Evolutionary conservation across 306 rosid species (phyloP).

Genomic region (Lotus japonicus): DNA sequence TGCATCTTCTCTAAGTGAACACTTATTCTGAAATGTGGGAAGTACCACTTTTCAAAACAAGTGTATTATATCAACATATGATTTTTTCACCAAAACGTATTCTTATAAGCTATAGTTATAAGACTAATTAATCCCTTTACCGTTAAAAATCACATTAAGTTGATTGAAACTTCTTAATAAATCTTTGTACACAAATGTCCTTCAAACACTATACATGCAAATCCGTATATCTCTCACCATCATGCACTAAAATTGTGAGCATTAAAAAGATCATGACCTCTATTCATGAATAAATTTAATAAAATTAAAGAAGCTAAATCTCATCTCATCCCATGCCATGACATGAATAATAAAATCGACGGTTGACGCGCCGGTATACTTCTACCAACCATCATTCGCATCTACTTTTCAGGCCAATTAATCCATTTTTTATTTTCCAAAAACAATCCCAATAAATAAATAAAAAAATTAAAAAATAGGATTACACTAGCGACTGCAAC

Average conservation of each 20-base stretch:
- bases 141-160: too few relatives aligned
- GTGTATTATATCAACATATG: too few relatives aligned
- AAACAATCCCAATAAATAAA: background rate
- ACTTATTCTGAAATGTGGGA: too few relatives aligned
- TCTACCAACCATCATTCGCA: constrained; percentile 10
- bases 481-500: background rate
- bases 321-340: background rate
- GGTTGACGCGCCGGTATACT: background rate
- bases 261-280: background rate
- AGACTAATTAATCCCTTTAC: too few relatives aligned
- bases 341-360: constrained; percentile 20
- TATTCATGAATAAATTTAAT: background rate
- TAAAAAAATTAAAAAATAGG: background rate
- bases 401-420: constrained; percentile 33
- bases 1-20: too few relatives aligned
- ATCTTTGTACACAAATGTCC: too few relatives aligned
- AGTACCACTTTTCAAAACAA: too few relatives aligned
- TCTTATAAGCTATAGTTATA: too few relatives aligned
- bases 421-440: background rate
- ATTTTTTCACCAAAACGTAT: too few relatives aligned
- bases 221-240: too few relatives aligned
- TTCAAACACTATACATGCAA: too few relatives aligned
- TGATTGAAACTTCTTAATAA: too few relatives aligned
- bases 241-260: background rate
- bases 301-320: background rate